phyloP scores from a whole-genome alignment of 1,284 basidiomycete genomes.

The Filobasidium uniguttulatum region DNA sequence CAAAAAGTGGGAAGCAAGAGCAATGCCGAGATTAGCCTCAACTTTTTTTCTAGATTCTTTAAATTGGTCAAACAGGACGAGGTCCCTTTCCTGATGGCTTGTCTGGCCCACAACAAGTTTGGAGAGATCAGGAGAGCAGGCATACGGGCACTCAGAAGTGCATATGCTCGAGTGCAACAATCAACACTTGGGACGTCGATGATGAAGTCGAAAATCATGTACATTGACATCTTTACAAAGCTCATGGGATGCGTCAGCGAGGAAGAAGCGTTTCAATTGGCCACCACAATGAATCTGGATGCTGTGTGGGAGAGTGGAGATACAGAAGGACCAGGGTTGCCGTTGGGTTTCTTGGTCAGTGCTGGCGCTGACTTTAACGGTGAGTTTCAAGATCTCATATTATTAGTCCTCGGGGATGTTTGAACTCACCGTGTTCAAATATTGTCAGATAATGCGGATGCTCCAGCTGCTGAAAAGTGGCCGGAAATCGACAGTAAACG shows the following conservation, averaged over 20 bases:
- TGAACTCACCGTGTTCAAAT: neutral
- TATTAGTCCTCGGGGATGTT: neutral
- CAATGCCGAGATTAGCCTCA: slow-evolving; percentile 42
- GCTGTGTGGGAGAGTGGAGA: slow-evolving; percentile 20
- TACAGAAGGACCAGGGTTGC: slow-evolving; percentile 5
- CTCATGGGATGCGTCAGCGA: slow-evolving; percentile 37
- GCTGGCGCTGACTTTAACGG: slow-evolving; percentile 48
- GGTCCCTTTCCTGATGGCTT: slow-evolving; percentile 42
- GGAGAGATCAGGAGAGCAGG: slow-evolving; percentile 41
- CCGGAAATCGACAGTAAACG: slow-evolving; percentile 7
- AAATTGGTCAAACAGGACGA: slow-evolving; percentile 34
- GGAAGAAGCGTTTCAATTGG: slow-evolving; percentile 23
- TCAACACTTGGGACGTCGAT: slow-evolving; percentile 26
- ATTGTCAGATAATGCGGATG: slow-evolving; percentile 13
- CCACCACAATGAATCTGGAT: slow-evolving; percentile 31
- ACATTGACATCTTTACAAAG: slow-evolving; percentile 26
- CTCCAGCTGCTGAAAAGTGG: slow-evolving; percentile 4
- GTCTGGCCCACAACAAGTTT: slow-evolving; percentile 43
- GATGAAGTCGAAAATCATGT: slow-evolving; percentile 23
- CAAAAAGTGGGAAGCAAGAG: slow-evolving; percentile 40
- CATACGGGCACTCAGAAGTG: slow-evolving; percentile 39
- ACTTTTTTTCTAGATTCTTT: slow-evolving; percentile 47
- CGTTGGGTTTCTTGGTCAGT: slow-evolving; percentile 44
- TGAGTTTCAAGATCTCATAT: slow-evolving; percentile 15
- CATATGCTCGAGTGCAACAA: slow-evolving; percentile 36